Evolutionary conservation across 805 yeast species (phyloP), one percentile per base, ranked within the genome.

Genomic region (Clavispora vitiphila): DNA sequence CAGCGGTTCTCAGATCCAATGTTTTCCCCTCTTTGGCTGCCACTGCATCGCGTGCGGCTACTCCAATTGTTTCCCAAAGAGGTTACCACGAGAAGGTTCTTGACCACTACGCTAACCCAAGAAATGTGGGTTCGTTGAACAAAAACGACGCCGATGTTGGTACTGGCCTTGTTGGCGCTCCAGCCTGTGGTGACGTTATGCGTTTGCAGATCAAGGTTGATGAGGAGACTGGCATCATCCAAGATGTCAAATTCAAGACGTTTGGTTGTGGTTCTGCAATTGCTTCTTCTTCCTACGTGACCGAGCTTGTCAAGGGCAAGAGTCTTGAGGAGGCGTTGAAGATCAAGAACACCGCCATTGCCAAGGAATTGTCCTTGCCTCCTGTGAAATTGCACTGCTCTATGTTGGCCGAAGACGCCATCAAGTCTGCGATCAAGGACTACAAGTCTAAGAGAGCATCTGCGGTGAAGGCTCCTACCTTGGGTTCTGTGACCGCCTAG

Each of bases 111-210:
- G 81, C 86, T 57, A 90, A 91, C 69, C 99, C 99, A 47, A 79
- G 99, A 65, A 93, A 93, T 60, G 98, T 93, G 21, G 99, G 99
- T 14, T 78, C 96, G 5, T 69, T 93, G 64, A 88, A 90, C 67
- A 89, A 90, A 66, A 74, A 72, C 41, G 76, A 78, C 44, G 57
- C 67, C 14, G 78, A 81, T 52, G 97, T 93, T 10, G 99, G 99
- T 34, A 93, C 98, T 1, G 99, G 99, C 1, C 75, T 93, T 35
- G 99, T 93, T 12, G 99, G 99, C 43, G 98, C 99, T 0, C 98
- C 99, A 41, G 99, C 99, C 0, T 93, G 99, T 70, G 99, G 99
- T 42, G 99, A 93, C 71, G 99, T 93, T 35, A 93, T 93, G 96
- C 84, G 95, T 69, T 76, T 93, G 50, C 98, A 93, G 65, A 93